These are phyloP conservation scores for Lactarius pseudohatsudake DNA, from an alignment of 768 basidiomycete genomes.

Conservation along the genomic window DNA sequence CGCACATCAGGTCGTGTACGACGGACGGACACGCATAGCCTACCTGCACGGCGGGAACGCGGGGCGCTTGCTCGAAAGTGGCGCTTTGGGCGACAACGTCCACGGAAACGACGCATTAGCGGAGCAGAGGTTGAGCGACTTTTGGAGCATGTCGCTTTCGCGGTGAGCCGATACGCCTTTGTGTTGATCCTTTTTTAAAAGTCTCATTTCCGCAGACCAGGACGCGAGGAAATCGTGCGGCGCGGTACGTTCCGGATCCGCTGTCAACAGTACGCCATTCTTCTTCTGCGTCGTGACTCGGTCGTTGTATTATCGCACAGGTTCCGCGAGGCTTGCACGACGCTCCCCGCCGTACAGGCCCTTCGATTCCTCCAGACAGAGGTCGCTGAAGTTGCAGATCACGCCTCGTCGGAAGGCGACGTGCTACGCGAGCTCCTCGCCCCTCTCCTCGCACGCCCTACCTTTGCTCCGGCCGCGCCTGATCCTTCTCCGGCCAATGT, in stretches of 20 bases:
- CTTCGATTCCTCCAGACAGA: constrained; percentile 69
- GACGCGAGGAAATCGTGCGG: constrained; percentile 60
- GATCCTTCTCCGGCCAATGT: constrained; percentile 30
- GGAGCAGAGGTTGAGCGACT: constrained; percentile 58
- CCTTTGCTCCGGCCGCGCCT: constrained; percentile 29
- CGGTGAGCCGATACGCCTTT: constrained; percentile 46
- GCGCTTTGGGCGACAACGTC: constrained; percentile 24
- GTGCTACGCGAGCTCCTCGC: constrained; percentile 67
- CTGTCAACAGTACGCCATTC: constrained; percentile 61
- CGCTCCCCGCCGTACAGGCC: constrained; percentile 58
- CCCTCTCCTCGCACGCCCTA: constrained; percentile 49
- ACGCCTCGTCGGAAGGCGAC: constrained; percentile 59
- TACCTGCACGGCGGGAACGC: constrained; percentile 81
- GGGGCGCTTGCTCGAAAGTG: constrained; percentile 40
- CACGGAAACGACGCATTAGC: constrained; percentile 20
- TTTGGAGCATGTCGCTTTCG: constrained; percentile 71
- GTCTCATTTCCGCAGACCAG: constrained; percentile 45
- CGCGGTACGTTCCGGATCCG: constrained; percentile 63
- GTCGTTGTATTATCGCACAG: constrained; percentile 39
- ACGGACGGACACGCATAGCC: constrained; percentile 51
- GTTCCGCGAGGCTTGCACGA: constrained; percentile 81
- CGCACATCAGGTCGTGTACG: constrained; percentile 79
- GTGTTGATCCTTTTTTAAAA: no score
- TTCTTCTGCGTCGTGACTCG: constrained; percentile 1
- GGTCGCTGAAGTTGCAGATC: constrained; percentile 71